Conservation (phyloP, 2,329 filamentous ascomycete species). For the Bimuria novae-zelandiae region DNA sequence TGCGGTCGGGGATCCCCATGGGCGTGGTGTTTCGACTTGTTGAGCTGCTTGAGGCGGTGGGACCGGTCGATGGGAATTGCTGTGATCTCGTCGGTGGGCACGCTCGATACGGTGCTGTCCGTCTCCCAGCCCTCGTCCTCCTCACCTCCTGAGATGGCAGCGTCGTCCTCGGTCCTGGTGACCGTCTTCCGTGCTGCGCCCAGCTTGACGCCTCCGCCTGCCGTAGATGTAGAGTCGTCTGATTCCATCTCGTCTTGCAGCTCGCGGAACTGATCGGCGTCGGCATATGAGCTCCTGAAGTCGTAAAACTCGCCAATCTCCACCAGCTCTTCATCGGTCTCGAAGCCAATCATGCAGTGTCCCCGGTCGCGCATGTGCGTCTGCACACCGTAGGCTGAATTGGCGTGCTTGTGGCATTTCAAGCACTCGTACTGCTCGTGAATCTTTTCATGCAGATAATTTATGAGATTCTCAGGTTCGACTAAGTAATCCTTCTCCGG, state of each 20-base stretch:
- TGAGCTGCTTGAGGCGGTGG: conserved; percentile 73
- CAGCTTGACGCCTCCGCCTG: conserved; percentile 67
- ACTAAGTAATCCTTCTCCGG: conserved; percentile 85
- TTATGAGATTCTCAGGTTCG: conserved; percentile 79
- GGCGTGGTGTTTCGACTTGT: conserved; percentile 76
- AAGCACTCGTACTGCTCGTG: conserved; percentile 82
- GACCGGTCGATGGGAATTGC: conserved; percentile 76
- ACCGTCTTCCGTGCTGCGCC: conserved; percentile 62
- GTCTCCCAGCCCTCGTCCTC: conserved; percentile 93
- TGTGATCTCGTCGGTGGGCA: conserved; percentile 82
- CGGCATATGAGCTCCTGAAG: conserved; percentile 93
- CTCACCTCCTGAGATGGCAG: conserved; percentile 57
- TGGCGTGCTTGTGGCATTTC: conserved; percentile 82
- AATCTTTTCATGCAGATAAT: conserved; percentile 79
- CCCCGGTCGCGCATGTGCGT: conserved; percentile 97
- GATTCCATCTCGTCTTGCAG: conserved; percentile 44
- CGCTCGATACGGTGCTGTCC: conserved; percentile 82
- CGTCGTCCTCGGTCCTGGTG: conserved; percentile 40
- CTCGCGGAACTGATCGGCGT: conserved; percentile 67
- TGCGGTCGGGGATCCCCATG: conserved; percentile 72
- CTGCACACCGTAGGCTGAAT: conserved; percentile 78
- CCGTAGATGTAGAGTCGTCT: conserved; percentile 55
- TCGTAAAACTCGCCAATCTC: conserved; percentile 97
- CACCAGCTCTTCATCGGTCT: conserved; percentile 84
- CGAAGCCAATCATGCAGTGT: conserved; percentile 95